These are phyloP conservation scores for Arbutus unedo DNA, from an alignment of 148 eudicot species.

Conservation along the genomic window DNA sequence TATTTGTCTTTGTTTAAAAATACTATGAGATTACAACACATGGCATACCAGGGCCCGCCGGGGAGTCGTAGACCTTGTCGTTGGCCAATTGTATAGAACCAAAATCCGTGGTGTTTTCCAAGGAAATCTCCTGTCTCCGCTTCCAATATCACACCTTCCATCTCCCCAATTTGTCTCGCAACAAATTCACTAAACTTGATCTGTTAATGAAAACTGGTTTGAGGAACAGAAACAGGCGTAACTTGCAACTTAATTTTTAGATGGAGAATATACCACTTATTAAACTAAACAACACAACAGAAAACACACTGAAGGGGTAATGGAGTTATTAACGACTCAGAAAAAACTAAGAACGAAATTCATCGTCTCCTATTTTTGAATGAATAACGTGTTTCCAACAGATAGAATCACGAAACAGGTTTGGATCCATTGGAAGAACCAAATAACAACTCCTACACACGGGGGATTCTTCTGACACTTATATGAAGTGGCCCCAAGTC, in stretches of 20 bases:
- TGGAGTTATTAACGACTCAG: background rate
- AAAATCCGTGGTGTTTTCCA: constrained; percentile 86
- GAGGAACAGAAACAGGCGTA: constrained; percentile 12
- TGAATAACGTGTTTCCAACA: background rate
- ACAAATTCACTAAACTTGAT: constrained; percentile 96
- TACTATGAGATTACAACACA: background rate
- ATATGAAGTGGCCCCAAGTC: too few relatives aligned
- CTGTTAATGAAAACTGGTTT: constrained; percentile 32
- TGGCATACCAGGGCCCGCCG: constrained; percentile 90
- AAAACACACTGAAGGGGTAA: background rate
- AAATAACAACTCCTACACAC: background rate
- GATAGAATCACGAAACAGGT: background rate
- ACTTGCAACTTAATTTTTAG: background rate
- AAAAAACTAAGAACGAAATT: background rate
- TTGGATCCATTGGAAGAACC: background rate
- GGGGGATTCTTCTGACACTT: background rate
- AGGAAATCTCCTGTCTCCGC: constrained; percentile 95
- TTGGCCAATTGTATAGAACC: constrained; percentile 98
- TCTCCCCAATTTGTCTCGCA: constrained; percentile 92
- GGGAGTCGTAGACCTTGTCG: constrained; percentile 95
- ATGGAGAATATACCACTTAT: background rate
- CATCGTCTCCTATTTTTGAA: background rate
- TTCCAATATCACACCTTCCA: constrained; percentile 86
- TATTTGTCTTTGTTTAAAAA: background rate
- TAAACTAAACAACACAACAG: background rate